Conservation (phyloP, 352 stramenopile genomes). For the Pythium sp. region DNA sequence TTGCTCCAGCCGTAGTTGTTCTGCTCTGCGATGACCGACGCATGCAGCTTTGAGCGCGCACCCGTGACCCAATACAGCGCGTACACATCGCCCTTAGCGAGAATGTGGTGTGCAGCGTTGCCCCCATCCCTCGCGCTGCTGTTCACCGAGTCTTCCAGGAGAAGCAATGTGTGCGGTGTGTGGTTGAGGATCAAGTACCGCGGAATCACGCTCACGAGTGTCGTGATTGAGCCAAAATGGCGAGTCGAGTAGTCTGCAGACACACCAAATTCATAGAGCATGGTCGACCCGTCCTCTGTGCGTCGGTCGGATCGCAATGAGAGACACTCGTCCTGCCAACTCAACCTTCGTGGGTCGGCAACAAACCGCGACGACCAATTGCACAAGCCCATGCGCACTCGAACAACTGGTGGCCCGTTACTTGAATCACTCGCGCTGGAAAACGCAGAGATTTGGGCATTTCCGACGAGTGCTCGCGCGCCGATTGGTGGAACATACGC, state of each 20-base stretch:
- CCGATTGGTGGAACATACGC: conserved; percentile 50
- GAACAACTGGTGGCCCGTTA: conserved; percentile 36
- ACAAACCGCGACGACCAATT: conserved; percentile 74
- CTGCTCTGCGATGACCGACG: conserved; percentile 49
- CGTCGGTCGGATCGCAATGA: conserved; percentile 36
- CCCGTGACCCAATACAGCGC: conserved; percentile 76
- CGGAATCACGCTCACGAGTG: conserved; percentile 79
- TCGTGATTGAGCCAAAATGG: conserved; percentile 83
- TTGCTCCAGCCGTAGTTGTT: conserved; percentile 65
- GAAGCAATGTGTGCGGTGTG: conserved; percentile 57
- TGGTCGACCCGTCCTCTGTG: conserved; percentile 21
- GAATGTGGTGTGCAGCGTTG: conserved; percentile 71
- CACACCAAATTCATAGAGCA: conserved; percentile 81
- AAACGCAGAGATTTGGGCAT: conserved; percentile 74
- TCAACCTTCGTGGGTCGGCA: conserved; percentile 66
- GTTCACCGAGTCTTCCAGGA: conserved; percentile 43
- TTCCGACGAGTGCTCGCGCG: conserved; percentile 66
- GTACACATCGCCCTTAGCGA: conserved; percentile 68
- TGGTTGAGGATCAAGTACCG: conserved; percentile 77
- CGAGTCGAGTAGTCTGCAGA: conserved; percentile 78
- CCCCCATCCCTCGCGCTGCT: conserved; percentile 4
- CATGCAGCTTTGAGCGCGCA: conserved; percentile 42
- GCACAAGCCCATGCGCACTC: conserved; percentile 50
- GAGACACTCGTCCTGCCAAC: conserved; percentile 84
- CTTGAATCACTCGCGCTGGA: conserved; percentile 35